Evolutionary conservation across 441 rosid genomes (phyloP), one percentile per base, ranked within the genome.

Genomic region (Populus hybrid): DNA sequence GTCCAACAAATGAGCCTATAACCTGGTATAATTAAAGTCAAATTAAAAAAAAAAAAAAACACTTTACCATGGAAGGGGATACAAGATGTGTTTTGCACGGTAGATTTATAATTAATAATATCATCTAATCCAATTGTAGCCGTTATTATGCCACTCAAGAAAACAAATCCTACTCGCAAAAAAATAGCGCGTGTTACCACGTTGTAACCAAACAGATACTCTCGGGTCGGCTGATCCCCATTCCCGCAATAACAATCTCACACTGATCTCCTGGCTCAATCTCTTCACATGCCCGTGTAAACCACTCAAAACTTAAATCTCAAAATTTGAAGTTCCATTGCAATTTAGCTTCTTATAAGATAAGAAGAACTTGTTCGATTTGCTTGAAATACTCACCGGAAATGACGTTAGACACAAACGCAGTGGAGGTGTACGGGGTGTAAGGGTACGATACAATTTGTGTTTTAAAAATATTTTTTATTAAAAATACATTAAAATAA

Each of bases 401-500:
- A 32, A 61, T 40, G 82, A 78, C 75, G 80, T 66, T 8, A 35
- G 0, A 11, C 0, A 20, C 11, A 67, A 73, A 30, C 78, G 67
- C 70, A n/a, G 30, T 14, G 26, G 75, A 4, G 69, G 21, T 75
- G 84, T 77, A 75, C 57, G 81, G 74, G 36, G 35, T 34, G 35
- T 34, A 34, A 34, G 6, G 0, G 6, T 34, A 34, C 7, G 0
- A 30, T 34, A 34, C 0, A 34, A 6, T 6, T 34, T 34, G 35
- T 34, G 6, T 34, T 34, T 34, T 6, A 34, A 34, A 34, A 6
- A 1, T 6, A 1, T 6, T 34, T 32, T 32, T 5, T 5, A 5
- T 32, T 32, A 32, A 3, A 32, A 32, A 32, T 32, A 32, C 0
- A 34, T 34, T 34, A 34, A 34, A 34, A 34, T 34, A 6, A 34